These are phyloP conservation scores for Exophiala alcalophila DNA, from an alignment of 2,329 filamentous ascomycete genomes.

Conservation along the genomic window DNA sequence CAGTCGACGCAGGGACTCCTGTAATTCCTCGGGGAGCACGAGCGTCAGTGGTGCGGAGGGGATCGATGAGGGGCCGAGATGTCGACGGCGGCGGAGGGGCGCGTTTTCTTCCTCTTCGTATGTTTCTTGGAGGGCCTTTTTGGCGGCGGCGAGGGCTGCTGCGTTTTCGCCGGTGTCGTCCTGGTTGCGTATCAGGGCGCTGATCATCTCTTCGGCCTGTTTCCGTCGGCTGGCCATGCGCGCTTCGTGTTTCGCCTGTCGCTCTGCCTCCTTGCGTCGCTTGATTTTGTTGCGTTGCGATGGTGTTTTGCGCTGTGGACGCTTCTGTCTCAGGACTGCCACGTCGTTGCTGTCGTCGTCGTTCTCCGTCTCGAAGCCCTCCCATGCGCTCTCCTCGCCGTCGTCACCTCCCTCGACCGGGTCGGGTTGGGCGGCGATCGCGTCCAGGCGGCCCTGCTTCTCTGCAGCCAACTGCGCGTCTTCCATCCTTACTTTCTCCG, in stretches of 20 bases:
- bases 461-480: constrained; percentile 55
- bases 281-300: constrained; percentile 84
- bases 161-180: constrained; percentile 53
- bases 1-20: constrained; percentile 75
- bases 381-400: constrained; percentile 90
- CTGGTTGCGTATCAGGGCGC: constrained; percentile 40
- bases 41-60: constrained; percentile 79
- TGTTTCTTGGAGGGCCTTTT: constrained; percentile 45
- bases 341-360: constrained; percentile 68
- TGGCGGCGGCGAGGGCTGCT: constrained; percentile 28
- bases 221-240: constrained; percentile 69
- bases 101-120: constrained; percentile 44
- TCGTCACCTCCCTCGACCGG: constrained; percentile 75
- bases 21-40: constrained; percentile 75
- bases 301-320: constrained; percentile 79
- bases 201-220: constrained; percentile 63
- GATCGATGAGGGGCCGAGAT: constrained; percentile 37
- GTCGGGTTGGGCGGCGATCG: constrained; percentile 71
- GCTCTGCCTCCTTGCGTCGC: constrained; percentile 82
- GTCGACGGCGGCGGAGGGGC: constrained; percentile 23
- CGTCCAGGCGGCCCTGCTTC: constrained; percentile 66
- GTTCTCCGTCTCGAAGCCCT: constrained; percentile 77
- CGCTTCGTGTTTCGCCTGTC: constrained; percentile 69
- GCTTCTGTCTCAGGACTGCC: constrained; percentile 67
- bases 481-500: constrained; percentile 71